A percentile compares a stretch with the other conserved stretches of the same genome.
phyloP scores from a whole-genome alignment of 345 rosid genomes.

The rapeseed (Brassica napus) region Da-Ae NC_063444.1:47454001-47454500 shows the following conservation, averaged over 20 bases:
- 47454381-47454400: background rate
- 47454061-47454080: conserved; percentile 59
- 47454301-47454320: conserved; percentile 85
- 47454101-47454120: conserved; percentile 79
- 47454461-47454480: conserved; percentile 80
- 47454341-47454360: background rate
- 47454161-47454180: background rate
- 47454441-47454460: conserved; percentile 72
- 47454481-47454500: conserved; percentile 85
- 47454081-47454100: conserved; percentile 61
- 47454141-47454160: conserved; percentile 17
- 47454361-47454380: conserved; percentile 5
- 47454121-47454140: conserved; percentile 65
- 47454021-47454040: conserved; percentile 79
- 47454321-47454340: conserved; percentile 29
- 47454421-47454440: conserved; percentile 6
- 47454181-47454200: background rate
- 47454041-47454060: conserved; percentile 81
- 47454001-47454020: conserved; percentile 77
- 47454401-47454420: conserved; percentile 9
- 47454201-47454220: conserved; percentile 16
- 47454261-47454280: conserved; percentile 97
- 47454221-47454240: conserved; percentile 13
- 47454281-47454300: conserved; percentile 97
- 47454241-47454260: conserved; percentile 87